Conservation (phyloP, 306 rosid genomes). For the Pachyrhizus erosus region DNA sequence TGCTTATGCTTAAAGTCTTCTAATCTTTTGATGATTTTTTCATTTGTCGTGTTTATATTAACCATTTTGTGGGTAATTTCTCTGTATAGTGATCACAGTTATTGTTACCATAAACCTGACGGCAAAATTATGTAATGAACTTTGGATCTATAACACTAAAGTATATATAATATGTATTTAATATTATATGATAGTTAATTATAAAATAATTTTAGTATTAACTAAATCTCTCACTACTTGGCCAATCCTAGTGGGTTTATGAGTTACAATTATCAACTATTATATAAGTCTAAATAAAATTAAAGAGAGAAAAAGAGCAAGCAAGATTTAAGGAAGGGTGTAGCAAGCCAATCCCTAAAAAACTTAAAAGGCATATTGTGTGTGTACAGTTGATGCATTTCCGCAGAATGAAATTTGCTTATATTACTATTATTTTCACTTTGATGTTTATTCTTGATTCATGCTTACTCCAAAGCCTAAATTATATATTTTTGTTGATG, state of each 20-base stretch:
- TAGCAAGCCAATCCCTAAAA: too few relatives aligned
- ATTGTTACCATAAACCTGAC: neutral
- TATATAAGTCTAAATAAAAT: too few relatives aligned
- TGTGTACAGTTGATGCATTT: neutral
- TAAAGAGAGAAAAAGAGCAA: too few relatives aligned
- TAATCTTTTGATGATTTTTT: neutral
- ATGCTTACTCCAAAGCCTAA: neutral
- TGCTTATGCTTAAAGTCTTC: neutral
- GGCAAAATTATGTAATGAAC: neutral
- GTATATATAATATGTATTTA: too few relatives aligned
- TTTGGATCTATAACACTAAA: too few relatives aligned
- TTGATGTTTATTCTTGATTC: constrained; percentile 24
- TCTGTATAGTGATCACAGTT: neutral
- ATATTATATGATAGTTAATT: too few relatives aligned
- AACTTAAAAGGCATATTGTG: neutral
- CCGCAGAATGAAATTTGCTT: neutral
- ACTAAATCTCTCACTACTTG: too few relatives aligned
- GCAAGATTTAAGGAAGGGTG: too few relatives aligned
- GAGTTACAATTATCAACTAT: too few relatives aligned
- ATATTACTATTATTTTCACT: neutral
- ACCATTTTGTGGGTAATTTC: neutral
- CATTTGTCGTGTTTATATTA: neutral
- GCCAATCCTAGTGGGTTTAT: too few relatives aligned
- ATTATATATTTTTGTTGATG: neutral
- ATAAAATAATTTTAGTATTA: too few relatives aligned